Evolutionary conservation across 306 rosid genomes (phyloP), one percentile per base, ranked within the genome.

Genomic region (Benincasa hispida): DNA sequence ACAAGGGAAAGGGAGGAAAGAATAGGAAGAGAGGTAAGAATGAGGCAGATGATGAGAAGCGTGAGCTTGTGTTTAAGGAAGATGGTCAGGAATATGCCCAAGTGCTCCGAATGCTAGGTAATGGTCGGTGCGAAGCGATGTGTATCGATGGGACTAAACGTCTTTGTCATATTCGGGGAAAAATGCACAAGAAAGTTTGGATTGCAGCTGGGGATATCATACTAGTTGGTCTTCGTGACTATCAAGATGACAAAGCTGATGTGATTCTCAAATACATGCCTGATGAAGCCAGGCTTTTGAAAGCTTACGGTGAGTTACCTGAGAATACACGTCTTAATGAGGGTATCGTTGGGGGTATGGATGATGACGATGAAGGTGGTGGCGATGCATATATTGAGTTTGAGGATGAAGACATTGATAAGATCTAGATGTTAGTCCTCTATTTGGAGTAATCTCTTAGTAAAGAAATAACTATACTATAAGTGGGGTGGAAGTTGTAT

Each of bases 131-230:
- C 1, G 86, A 83, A 27, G 88, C 86, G 3, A 83, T 69, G 79
- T 85, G 86, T 78, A 83, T 85, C 51, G 86, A 83, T n/a, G 60
- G 76, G 24, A 80, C 84, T 37, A 85, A 85, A 78, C 74, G 85
- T 1, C 84, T 85, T 50, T 83, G 85, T 76, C 88, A 83, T 77
- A 83, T 85, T 61, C 66, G 85, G 17, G 88, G 86, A 7, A 85
- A 85, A 76, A 83, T 85, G 86, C 84, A 85, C 78, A 83, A 83
- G 83, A 85, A 85, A 80, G 88, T 85, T 32, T 83, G 88, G 88
- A 85, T 85, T 69, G 88, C 88, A 22, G 86, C 86, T 57, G 86
- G 86, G 28, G 86, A 83, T 75, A 85, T 82, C 81, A 83, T 83
- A 55, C 86, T 85, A 12, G 83, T 82, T 3, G 86, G 86, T 24